Evolutionary conservation across 2,329 filamentous ascomycete genomes (phyloP).

Genomic region (Xylaria sp.): DNA sequence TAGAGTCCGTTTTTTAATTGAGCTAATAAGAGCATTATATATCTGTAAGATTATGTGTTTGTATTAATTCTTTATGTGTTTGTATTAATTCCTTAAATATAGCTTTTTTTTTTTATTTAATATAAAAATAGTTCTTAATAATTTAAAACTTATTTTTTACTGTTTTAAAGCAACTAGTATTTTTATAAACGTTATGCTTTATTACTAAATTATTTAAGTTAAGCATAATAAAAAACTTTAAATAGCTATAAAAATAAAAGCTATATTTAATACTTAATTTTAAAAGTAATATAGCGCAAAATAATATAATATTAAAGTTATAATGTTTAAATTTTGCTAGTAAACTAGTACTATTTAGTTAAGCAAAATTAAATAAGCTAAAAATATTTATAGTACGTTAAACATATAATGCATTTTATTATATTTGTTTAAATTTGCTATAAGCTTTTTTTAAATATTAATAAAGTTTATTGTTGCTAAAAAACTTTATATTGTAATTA

Average conservation of each 20-base stretch:
- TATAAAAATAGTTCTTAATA: not conserved
- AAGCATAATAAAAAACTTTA: not conserved
- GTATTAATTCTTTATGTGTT: no score
- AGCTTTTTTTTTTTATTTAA: not conserved
- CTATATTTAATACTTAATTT: no score
- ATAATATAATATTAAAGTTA: no score
- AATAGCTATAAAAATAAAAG: not conserved
- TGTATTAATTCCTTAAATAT: no score
- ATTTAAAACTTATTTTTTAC: not conserved
- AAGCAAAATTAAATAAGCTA: not conserved
- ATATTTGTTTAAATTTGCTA: not conserved
- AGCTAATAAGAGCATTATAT: no score
- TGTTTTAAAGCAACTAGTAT: not conserved
- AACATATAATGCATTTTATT: not conserved
- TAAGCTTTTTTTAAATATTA: not conserved
- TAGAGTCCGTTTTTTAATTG: no score
- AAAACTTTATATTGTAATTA: no score
- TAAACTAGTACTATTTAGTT: no score
- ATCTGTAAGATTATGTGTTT: no score
- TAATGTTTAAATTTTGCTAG: no score
- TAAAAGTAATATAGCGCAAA: not conserved
- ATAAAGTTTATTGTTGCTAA: not conserved
- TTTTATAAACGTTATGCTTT: not conserved
- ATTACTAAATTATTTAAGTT: not conserved
- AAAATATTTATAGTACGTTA: not conserved